phyloP scores from a whole-genome alignment of 225 moss, liverwort and hornwort genomes.

The Takakia lepidozioides region DNA sequence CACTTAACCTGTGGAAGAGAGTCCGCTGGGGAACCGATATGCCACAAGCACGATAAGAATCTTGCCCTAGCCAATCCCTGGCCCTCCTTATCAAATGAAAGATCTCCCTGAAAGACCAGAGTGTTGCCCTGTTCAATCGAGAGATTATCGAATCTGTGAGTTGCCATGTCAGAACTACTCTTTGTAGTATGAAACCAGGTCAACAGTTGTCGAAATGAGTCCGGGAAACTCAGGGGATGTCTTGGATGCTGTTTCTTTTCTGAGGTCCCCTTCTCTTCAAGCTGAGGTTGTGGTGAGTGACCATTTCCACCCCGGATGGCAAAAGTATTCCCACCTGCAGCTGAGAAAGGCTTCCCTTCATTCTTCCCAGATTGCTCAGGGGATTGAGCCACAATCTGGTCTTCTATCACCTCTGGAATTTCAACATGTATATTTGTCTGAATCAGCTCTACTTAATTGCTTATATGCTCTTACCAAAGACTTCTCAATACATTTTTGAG shows the following conservation, averaged over 20 bases:
- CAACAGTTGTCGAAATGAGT: neutral
- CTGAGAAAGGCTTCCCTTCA: too few species aligned
- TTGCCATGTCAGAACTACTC: neutral
- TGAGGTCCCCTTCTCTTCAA: neutral
- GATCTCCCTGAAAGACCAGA: neutral
- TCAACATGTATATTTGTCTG: too few species aligned
- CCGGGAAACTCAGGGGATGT: neutral
- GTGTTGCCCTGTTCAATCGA: neutral
- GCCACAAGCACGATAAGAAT: slow-evolving; percentile 5
- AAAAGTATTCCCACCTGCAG: too few species aligned
- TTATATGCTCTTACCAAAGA: too few species aligned
- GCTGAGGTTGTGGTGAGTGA: too few species aligned
- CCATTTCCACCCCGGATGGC: too few species aligned
- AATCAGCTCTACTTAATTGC: too few species aligned
- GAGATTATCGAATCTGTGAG: too few species aligned
- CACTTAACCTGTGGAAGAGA: neutral
- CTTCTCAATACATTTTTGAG: too few species aligned
- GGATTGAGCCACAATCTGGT: too few species aligned
- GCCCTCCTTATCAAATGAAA: neutral
- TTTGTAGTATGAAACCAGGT: neutral
- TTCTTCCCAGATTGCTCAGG: too few species aligned
- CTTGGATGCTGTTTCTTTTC: neutral
- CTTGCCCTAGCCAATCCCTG: neutral
- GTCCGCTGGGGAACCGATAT: slow-evolving; percentile 3
- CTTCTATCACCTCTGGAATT: too few species aligned